A percentile compares a stretch with the other conserved stretches of the same genome.
phyloP scores from a whole-genome alignment of 2,329 filamentous ascomycete genomes.

The Colletotrichum sp. region DNA sequence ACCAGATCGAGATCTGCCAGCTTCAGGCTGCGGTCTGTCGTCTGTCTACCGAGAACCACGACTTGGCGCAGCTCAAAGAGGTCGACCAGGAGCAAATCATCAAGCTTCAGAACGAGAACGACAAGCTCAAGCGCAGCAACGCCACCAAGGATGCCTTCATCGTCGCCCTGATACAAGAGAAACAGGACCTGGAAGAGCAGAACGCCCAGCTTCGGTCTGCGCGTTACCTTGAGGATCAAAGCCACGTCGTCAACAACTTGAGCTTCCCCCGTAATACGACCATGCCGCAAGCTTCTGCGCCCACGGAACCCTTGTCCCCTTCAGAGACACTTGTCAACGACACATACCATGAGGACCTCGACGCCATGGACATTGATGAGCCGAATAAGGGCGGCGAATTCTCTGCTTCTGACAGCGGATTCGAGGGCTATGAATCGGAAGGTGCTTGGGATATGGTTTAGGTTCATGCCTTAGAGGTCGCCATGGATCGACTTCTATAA shows the following conservation, averaged over 20 bases:
- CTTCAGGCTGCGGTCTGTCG: not conserved
- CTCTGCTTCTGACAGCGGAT: not conserved
- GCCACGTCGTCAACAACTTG: not conserved
- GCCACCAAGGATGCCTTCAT: not conserved
- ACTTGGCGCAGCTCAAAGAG: not conserved
- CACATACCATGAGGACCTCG: not conserved
- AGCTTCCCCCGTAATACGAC: fast-evolving
- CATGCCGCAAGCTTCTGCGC: fast-evolving
- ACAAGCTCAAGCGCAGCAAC: not conserved
- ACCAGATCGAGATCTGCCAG: not conserved
- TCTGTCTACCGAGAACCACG: not conserved
- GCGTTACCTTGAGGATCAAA: not conserved
- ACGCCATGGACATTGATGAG: not conserved
- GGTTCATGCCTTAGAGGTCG: not conserved
- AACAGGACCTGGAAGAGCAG: not conserved
- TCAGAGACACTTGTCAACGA: not conserved
- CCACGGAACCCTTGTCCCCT: not conserved
- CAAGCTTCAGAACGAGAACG: not conserved
- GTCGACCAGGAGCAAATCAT: not conserved
- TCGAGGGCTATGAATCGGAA: not conserved
- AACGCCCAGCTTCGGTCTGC: not conserved
- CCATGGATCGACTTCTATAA: not conserved
- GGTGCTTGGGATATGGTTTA: not conserved
- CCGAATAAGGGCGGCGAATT: not conserved
- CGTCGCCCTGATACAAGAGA: fast-evolving